Evolutionary conservation across 2,329 filamentous ascomycete species (phyloP), one percentile per base, ranked within the genome.

Genomic region (Reticulascus tulasneorum): DNA sequence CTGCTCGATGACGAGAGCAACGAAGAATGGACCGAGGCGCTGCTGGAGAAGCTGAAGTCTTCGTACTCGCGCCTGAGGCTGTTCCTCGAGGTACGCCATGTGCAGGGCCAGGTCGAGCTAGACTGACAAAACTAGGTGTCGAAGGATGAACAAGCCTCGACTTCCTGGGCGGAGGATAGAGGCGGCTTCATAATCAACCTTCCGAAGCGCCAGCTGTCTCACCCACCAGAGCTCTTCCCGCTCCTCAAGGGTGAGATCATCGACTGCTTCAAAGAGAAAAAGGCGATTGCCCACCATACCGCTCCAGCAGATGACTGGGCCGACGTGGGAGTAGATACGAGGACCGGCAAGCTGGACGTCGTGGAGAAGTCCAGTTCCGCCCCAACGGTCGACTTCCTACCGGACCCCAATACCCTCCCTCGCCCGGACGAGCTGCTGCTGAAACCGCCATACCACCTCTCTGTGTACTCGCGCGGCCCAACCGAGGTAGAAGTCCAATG

Each of bases 381-480:
- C 7, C 17, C 21, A 13, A 23, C 19, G 5, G 20, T 47, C 13
- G 54, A 62, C 10, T 56, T 59, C 32, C 50, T 76, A 4, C 69
- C 72, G 2, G 58, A 60, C 18, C 48, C 62, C 3, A 58, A 52
- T 5, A 56, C 56, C 0, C 49, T 75, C 9, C 61, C 66, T 4
- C 58, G 67, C 3, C 72, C 71, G 1, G 67, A 72, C 30, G 60
- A 70, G n/a, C 54, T 75, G 9, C 56, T 72, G 11, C 53, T 60
- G 8, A 60, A 55, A 21, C 66, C 71, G 2, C 71, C 71, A 0
- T 75, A 75, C 44, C 59, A 71, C 34, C 53, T 75, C 6, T 56
- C 61, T 11, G 53, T 75, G 5, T 46, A 54, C 15, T 50, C 55
- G 9, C 44, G 47, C 9, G 51, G 53, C 13, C 46, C 42, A 6